Percentiles rank a stretch among this genome's conserved stretches.
Evolutionary conservation across 129 eudicot species (phyloP).

Genomic region (Chrysanthemum lavandulifolium): DNA sequence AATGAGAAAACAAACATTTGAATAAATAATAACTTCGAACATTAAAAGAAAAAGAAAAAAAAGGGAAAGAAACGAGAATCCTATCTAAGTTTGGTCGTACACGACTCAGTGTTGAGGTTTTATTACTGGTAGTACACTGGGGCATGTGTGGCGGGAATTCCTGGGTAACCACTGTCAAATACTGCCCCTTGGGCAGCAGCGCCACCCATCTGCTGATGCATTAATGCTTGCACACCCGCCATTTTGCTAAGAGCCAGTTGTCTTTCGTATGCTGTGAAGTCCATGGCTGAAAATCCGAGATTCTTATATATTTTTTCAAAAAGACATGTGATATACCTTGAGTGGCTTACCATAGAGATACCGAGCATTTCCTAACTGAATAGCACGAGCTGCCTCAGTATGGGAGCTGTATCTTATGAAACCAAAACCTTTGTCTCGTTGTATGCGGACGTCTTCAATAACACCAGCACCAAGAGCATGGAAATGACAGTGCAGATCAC

Average conservation of each 20-base stretch:
- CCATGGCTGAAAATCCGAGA: slow-evolving; percentile 44
- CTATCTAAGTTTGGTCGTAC: slow-evolving; percentile 19
- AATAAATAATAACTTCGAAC: slow-evolving; percentile 18
- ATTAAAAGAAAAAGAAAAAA: neutral
- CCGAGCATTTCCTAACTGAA: no score
- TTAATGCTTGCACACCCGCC: slow-evolving; percentile 43
- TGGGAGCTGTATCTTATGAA: no score
- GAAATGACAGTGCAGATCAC: no score
- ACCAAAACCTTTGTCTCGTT: no score
- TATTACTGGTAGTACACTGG: slow-evolving; percentile 65
- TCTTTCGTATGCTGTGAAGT: slow-evolving; percentile 48
- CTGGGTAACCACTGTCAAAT: slow-evolving; percentile 63
- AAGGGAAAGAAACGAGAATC: slow-evolving; percentile 3
- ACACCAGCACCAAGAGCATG: no score
- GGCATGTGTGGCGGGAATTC: slow-evolving; percentile 58
- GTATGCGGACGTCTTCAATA: no score
- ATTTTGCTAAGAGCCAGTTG: slow-evolving; percentile 56
- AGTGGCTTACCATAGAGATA: no score
- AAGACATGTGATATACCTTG: no score
- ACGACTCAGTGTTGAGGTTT: neutral
- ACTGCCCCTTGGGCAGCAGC: slow-evolving; percentile 47
- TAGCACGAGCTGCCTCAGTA: no score
- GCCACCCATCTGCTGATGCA: slow-evolving; percentile 50
- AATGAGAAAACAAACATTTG: slow-evolving; percentile 15
- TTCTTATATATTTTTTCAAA: neutral